A percentile compares a stretch with the other conserved stretches of the same genome.
phyloP scores from a whole-genome alignment of 768 basidiomycete genomes.

The Suillus variegatus region DNA sequence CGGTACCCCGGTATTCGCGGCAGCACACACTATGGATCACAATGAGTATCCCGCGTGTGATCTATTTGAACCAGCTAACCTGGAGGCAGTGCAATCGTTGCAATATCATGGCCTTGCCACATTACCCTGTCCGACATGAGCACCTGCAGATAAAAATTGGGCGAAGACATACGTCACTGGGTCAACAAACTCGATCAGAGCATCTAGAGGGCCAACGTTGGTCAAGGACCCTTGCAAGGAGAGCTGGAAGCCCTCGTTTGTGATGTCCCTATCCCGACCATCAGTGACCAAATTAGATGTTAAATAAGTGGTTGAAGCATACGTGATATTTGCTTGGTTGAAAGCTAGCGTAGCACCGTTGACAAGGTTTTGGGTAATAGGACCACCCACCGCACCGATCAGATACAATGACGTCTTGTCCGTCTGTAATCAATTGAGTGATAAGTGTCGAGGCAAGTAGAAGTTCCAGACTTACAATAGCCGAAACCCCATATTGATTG shows the following conservation, averaged over 20 bases:
- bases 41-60: background rate
- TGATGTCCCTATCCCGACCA: slow-evolving; percentile 51
- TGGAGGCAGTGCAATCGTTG: slow-evolving; percentile 60
- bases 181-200: slow-evolving; percentile 63
- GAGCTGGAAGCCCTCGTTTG: slow-evolving; percentile 64
- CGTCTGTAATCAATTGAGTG: slow-evolving; percentile 38
- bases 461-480: slow-evolving; percentile 40
- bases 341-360: slow-evolving; percentile 56
- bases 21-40: slow-evolving; percentile 54
- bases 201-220: slow-evolving; percentile 68
- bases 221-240: slow-evolving; percentile 60
- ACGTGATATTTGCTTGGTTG: slow-evolving; percentile 60
- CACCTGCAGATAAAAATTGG: background rate
- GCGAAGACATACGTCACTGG: slow-evolving; percentile 52
- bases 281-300: slow-evolving; percentile 40
- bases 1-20: slow-evolving; percentile 67
- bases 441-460: slow-evolving; percentile 9
- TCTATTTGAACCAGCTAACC: slow-evolving; percentile 33
- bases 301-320: slow-evolving; percentile 12
- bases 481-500: slow-evolving; percentile 55
- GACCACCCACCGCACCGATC: slow-evolving; percentile 70
- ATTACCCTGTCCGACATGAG: slow-evolving; percentile 42
- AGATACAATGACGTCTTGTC: slow-evolving; percentile 65
- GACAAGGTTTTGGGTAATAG: slow-evolving; percentile 66
- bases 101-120: slow-evolving; percentile 67